Evolutionary conservation across 2,329 filamentous ascomycete species (phyloP).

Genomic region (Cercospora brassicicola): DNA sequence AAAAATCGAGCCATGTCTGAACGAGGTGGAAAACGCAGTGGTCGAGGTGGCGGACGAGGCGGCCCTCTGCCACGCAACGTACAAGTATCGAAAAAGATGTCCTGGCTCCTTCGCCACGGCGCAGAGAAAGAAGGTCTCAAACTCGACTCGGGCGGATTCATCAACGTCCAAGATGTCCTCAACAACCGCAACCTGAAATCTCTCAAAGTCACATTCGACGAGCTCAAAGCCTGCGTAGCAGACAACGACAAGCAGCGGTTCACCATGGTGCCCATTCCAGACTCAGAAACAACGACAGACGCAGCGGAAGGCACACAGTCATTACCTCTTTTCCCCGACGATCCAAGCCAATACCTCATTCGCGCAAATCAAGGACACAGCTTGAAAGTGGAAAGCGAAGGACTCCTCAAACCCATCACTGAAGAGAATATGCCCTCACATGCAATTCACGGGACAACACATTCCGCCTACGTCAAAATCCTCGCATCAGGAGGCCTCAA

Average conservation of each 20-base stretch:
- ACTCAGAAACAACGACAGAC: slow-evolving; percentile 3
- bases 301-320: slow-evolving; percentile 36
- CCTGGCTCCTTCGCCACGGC: slow-evolving; percentile 61
- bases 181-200: slow-evolving; percentile 62
- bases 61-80: slow-evolving; percentile 30
- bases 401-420: slow-evolving; percentile 68
- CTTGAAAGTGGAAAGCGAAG: slow-evolving; percentile 71
- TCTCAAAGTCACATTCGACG: slow-evolving; percentile 71
- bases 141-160: slow-evolving; percentile 61
- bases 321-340: slow-evolving; percentile 32
- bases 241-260: slow-evolving; percentile 91
- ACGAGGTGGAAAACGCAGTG: slow-evolving; percentile 6
- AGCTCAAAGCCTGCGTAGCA: slow-evolving; percentile 68
- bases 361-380: slow-evolving; percentile 95
- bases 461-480: slow-evolving; percentile 74
- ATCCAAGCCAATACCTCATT: slow-evolving; percentile 74
- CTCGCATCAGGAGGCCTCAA: slow-evolving; percentile 73
- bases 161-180: slow-evolving; percentile 60
- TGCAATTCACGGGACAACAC: slow-evolving; percentile 87
- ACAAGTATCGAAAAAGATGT: slow-evolving; percentile 39
- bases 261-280: slow-evolving; percentile 60
- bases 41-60: slow-evolving; percentile 17
- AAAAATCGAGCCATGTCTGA: slow-evolving; percentile 4
- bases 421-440: slow-evolving; percentile 32
- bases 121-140: slow-evolving; percentile 61